phyloP scores from a whole-genome alignment of 2,329 filamentous ascomycete genomes.

The Periconia macrospinosa region DNA sequence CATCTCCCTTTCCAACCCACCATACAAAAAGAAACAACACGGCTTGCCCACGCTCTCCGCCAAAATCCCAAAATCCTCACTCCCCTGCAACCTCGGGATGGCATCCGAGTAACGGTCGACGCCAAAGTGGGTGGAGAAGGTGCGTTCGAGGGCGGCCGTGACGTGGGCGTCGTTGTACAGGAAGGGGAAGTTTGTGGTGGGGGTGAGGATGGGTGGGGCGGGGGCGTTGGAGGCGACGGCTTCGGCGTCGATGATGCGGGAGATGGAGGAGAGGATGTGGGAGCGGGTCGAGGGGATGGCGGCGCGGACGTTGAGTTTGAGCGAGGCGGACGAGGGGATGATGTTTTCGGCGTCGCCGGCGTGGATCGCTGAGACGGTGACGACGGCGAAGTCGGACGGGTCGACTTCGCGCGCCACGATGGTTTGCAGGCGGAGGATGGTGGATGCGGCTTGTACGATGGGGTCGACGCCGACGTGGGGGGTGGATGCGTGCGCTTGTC shows the following conservation, averaged over 20 bases:
- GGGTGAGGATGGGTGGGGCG: constrained; percentile 47
- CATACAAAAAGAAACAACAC: constrained; percentile 60
- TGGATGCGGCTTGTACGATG: constrained; percentile 59
- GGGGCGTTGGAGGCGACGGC: constrained; percentile 52
- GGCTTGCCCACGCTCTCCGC: constrained; percentile 55
- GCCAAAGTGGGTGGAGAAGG: constrained; percentile 53
- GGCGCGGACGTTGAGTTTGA: constrained; percentile 59
- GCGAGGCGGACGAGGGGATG: constrained; percentile 57
- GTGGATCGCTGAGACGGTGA: constrained; percentile 62
- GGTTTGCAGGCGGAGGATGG: constrained; percentile 61
- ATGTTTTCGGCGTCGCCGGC: constrained; percentile 64
- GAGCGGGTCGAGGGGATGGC: constrained; percentile 50
- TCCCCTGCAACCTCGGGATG: constrained; percentile 48
- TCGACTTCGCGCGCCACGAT: constrained; percentile 60
- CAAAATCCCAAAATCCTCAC: constrained; percentile 63
- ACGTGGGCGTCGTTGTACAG: constrained; percentile 55
- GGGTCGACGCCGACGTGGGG: constrained; percentile 62
- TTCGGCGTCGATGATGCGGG: constrained; percentile 60
- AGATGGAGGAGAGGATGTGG: constrained; percentile 51
- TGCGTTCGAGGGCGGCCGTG: constrained; percentile 46
- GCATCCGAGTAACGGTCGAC: constrained; percentile 43
- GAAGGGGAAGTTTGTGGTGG: constrained; percentile 48
- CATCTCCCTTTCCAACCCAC: constrained; percentile 53
- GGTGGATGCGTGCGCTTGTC: constrained; percentile 60
- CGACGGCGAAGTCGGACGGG: constrained; percentile 57